Conservation (phyloP, 2,329 filamentous ascomycete genomes). For the Colletotrichum navitas region DNA sequence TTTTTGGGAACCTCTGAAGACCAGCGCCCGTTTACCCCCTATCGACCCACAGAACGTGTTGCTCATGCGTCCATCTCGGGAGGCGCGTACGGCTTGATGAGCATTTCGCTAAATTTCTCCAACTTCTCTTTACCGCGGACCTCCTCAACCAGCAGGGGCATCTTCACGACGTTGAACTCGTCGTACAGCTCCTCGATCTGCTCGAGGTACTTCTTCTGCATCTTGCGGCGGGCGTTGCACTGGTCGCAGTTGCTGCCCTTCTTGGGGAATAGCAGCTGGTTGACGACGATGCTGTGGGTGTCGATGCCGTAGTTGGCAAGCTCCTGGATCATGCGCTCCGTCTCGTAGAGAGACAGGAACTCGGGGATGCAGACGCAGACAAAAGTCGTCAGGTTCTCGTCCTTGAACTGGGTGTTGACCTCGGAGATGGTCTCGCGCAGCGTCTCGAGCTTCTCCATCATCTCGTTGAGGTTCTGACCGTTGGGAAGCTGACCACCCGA, state of each 20-base stretch:
- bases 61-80: conserved; percentile 56
- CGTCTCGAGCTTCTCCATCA: conserved; percentile 94
- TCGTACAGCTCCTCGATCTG: conserved; percentile 99
- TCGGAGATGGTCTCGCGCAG: conserved; percentile 93
- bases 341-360: conserved; percentile 97
- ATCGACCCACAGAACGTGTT: too few species aligned
- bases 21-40: neutral
- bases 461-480: conserved; percentile 91
- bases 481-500: conserved; percentile 81
- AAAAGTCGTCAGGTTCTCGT: conserved; percentile 94
- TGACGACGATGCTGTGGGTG: conserved; percentile 97
- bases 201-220: conserved; percentile 99
- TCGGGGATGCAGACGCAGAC: conserved; percentile 99
- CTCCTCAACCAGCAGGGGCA: conserved; percentile 96
- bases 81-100: conserved; percentile 80
- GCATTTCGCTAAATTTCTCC: conserved; percentile 90
- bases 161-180: conserved; percentile 99
- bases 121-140: conserved; percentile 94
- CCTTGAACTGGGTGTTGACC: conserved; percentile 98
- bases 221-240: conserved; percentile 93
- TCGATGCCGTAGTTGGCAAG: conserved; percentile 93
- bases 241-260: conserved; percentile 89
- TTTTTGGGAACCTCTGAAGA: conserved; percentile 1
- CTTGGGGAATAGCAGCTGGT: conserved; percentile 95
- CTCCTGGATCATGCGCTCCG: conserved; percentile 99